Evolutionary conservation across 129 eudicot species (phyloP).

Genomic region (Tagetes erecta): DNA sequence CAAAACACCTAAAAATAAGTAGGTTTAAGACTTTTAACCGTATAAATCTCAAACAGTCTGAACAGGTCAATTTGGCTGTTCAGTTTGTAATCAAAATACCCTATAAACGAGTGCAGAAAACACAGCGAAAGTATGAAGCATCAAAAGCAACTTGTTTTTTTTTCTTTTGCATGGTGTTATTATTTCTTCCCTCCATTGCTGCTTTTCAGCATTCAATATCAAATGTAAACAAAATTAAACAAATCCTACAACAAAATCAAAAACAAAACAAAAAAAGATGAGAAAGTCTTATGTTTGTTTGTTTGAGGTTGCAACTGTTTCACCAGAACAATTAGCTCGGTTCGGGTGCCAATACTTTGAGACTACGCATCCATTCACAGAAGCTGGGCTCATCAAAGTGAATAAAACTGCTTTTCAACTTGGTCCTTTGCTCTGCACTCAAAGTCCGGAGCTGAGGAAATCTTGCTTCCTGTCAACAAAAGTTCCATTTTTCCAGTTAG

Average conservation of each 20-base stretch:
- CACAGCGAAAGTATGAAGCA: constrained; percentile 4
- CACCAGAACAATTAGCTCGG: constrained; percentile 48
- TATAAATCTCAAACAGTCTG: not conserved
- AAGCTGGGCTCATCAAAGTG: constrained; percentile 95
- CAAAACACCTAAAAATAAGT: not conserved
- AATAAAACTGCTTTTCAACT: constrained; percentile 84
- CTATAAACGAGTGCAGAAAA: not conserved
- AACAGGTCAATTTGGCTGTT: too few species aligned
- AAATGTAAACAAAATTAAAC: constrained; percentile 31
- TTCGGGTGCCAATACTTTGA: constrained; percentile 87
- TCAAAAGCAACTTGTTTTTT: constrained; percentile 25
- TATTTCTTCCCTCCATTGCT: constrained; percentile 27
- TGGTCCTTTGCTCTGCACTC: constrained; percentile 70
- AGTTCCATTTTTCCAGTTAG: not conserved
- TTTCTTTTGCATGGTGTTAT: constrained; percentile 11
- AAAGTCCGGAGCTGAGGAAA: constrained; percentile 91
- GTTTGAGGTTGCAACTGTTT: not conserved
- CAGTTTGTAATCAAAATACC: not conserved
- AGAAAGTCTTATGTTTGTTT: not conserved
- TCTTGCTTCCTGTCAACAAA: constrained; percentile 85
- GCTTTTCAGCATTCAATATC: constrained; percentile 30
- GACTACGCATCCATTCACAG: constrained; percentile 91
- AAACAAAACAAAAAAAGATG: constrained; percentile 12
- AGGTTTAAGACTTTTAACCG: not conserved
- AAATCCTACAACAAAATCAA: constrained; percentile 15